Conservation (phyloP, 805 yeast species). For the Kazachstania viticola region DNA sequence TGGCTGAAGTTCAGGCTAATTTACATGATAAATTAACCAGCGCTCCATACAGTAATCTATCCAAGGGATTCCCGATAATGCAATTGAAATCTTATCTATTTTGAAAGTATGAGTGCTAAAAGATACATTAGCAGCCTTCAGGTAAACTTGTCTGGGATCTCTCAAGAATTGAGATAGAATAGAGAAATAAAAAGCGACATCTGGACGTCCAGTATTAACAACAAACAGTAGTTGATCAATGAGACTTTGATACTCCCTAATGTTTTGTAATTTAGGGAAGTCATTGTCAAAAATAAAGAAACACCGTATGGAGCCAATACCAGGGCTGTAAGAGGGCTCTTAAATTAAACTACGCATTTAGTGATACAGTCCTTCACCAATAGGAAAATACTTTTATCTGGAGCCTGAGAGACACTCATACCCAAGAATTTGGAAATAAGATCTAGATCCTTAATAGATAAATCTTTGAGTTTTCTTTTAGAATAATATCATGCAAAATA, state of each 20-base stretch:
- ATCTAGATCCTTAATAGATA: conserved; percentile 6
- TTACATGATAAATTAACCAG: too few relatives aligned
- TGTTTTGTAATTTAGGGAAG: background rate
- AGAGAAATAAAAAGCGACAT: conserved; percentile 3
- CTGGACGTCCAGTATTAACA: conserved; percentile 4
- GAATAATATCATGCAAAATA: conserved; percentile 2
- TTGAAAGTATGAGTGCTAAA: too few relatives aligned
- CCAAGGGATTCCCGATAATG: too few relatives aligned
- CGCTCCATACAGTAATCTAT: too few relatives aligned
- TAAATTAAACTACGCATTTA: too few relatives aligned
- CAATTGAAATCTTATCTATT: too few relatives aligned
- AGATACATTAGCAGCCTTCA: conserved; percentile 3
- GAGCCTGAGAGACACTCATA: conserved; percentile 2
- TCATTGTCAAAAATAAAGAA: background rate
- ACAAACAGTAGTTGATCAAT: conserved; percentile 2
- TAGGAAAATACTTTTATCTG: background rate
- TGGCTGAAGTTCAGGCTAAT: too few relatives aligned
- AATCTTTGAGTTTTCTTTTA: background rate
- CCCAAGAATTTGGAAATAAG: conserved; percentile 4
- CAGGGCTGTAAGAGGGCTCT: too few relatives aligned
- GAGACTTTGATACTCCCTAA: conserved; percentile 3
- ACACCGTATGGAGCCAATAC: too few relatives aligned
- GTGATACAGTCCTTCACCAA: conserved; percentile 2
- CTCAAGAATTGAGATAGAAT: conserved; percentile 1
- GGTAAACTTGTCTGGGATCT: conserved; percentile 3